Evolutionary conservation across 257 asterid species (phyloP).

Genomic region (Solanum rostratum): DNA sequence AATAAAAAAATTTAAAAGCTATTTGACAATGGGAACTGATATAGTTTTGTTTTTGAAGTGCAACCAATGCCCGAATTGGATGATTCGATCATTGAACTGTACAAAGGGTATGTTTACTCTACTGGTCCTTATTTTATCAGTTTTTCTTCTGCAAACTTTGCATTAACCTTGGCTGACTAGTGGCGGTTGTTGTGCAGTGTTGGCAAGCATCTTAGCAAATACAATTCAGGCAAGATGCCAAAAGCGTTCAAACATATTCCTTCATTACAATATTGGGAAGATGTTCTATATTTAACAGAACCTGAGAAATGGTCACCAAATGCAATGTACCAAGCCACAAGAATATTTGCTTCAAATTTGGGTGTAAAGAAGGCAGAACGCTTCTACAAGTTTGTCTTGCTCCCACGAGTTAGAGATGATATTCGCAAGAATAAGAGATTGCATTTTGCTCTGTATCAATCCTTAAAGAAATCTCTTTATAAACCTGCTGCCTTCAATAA

Average conservation of each 20-base stretch:
- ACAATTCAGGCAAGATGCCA: conserved; percentile 79
- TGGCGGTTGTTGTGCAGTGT: conserved; percentile 36
- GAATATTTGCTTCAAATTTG: conserved; percentile 85
- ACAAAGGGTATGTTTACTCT: conserved; percentile 54
- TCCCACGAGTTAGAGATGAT: conserved; percentile 92
- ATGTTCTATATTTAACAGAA: conserved; percentile 69
- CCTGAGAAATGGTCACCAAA: conserved; percentile 93
- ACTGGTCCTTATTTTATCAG: neutral
- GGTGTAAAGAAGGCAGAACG: conserved; percentile 77
- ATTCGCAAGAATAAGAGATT: conserved; percentile 70
- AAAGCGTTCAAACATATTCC: conserved; percentile 89
- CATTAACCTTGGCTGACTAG: neutral
- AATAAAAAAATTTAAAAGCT: neutral
- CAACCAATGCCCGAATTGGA: conserved; percentile 66
- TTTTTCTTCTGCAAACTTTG: neutral
- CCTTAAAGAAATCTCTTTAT: conserved; percentile 69
- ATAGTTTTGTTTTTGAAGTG: conserved; percentile 28
- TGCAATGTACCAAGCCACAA: conserved; percentile 90
- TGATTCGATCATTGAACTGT: conserved; percentile 58
- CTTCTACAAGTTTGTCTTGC: conserved; percentile 74
- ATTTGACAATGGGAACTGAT: neutral
- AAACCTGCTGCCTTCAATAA: conserved; percentile 94
- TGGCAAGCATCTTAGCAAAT: conserved; percentile 68
- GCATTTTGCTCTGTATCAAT: conserved; percentile 78
- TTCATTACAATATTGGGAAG: conserved; percentile 73